phyloP scores from a whole-genome alignment of 2,329 filamentous ascomycete species.

The Penicillium sp. region DNA sequence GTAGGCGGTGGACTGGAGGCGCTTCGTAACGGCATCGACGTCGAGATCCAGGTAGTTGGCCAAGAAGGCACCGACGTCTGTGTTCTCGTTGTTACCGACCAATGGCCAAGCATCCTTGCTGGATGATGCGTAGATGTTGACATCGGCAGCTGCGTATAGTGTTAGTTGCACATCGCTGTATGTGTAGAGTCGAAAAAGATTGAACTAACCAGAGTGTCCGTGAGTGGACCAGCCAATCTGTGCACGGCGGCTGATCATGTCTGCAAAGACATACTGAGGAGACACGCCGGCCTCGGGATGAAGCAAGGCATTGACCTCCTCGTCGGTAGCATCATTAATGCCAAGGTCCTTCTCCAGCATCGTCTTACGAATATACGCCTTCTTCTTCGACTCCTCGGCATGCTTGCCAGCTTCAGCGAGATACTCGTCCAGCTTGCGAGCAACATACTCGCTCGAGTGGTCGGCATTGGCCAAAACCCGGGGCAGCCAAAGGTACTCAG shows the following conservation, averaged over 20 bases:
- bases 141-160: slow-evolving; percentile 68
- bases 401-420: slow-evolving; percentile 47
- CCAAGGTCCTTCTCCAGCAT: slow-evolving; percentile 73
- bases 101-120: slow-evolving; percentile 63
- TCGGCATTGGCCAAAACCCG: slow-evolving; percentile 77
- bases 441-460: slow-evolving; percentile 70
- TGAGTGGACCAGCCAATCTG: slow-evolving; percentile 94
- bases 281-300: slow-evolving; percentile 57
- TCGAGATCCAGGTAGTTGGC: slow-evolving; percentile 77
- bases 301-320: slow-evolving; percentile 70
- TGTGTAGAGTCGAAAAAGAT: not conserved
- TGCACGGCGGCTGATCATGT: slow-evolving; percentile 83
- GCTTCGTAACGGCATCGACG: slow-evolving; percentile 73
- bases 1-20: slow-evolving; percentile 55
- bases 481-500: slow-evolving; percentile 79
- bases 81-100: slow-evolving; percentile 91
- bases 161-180: not conserved
- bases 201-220: slow-evolving; percentile 67
- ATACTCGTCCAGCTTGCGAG: slow-evolving; percentile 62
- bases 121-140: slow-evolving; percentile 91
- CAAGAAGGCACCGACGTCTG: slow-evolving; percentile 82
- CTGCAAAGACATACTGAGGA: slow-evolving; percentile 66
- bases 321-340: slow-evolving; percentile 69
- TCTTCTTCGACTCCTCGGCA: slow-evolving; percentile 50
- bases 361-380: slow-evolving; percentile 65